Evolutionary conservation across 192 early-diverging fungal genomes (phyloP).

Genomic region (Entomortierella chlamydospora): DNA sequence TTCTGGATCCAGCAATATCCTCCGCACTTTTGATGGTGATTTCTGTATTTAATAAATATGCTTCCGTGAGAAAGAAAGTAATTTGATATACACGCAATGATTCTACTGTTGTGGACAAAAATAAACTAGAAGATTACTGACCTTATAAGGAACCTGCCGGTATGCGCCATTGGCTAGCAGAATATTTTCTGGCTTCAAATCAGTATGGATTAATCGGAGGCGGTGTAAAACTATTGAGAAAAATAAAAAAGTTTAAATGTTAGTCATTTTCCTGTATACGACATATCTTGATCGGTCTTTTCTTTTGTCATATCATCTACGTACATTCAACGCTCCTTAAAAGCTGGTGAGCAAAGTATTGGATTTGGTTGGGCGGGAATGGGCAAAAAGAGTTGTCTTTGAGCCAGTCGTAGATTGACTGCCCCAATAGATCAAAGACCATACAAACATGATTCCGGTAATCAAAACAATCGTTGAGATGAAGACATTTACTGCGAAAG

Average conservation of each 20-base stretch:
- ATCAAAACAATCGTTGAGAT: constrained; percentile 86
- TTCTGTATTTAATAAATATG: constrained; percentile 33
- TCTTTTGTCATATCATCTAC: too few species aligned
- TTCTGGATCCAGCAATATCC: constrained; percentile 75
- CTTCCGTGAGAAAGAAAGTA: not conserved
- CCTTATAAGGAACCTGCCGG: constrained; percentile 63
- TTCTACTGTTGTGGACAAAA: not conserved
- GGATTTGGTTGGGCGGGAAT: constrained; percentile 89
- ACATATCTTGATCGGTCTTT: too few species aligned
- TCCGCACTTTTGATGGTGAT: constrained; percentile 64
- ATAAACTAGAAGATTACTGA: not conserved
- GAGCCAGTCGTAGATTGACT: constrained; percentile 94
- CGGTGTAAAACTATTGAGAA: constrained; percentile 77
- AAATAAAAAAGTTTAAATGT: not conserved
- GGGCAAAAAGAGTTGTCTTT: constrained; percentile 93
- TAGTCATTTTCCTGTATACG: too few species aligned
- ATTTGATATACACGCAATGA: not conserved
- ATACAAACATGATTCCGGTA: constrained; percentile 96
- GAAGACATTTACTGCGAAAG: constrained; percentile 84
- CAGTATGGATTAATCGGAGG: constrained; percentile 91
- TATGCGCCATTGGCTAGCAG: constrained; percentile 74
- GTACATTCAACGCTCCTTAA: constrained; percentile 84
- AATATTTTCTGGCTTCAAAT: constrained; percentile 98
- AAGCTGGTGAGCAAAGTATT: constrained; percentile 86
- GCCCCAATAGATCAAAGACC: constrained; percentile 93